A percentile compares a stretch with the other conserved stretches of the same genome.
phyloP scores from a whole-genome alignment of 495 filamentous ascomycete genomes.

The Hypomontagnella monticulosa region DNA sequence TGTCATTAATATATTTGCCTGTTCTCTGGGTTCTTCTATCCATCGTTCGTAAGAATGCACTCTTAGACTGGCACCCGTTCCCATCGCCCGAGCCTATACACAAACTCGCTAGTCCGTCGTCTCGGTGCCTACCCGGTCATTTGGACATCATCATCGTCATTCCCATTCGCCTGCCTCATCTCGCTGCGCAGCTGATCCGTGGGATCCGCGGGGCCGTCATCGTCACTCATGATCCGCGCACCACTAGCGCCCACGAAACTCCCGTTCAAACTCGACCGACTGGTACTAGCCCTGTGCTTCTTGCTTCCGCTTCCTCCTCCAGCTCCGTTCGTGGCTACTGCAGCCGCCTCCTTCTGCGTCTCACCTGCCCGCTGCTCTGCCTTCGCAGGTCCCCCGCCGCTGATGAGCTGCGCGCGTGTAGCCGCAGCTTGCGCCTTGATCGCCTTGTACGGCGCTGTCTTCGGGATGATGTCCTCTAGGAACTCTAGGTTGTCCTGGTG shows the following conservation, averaged over 20 bases:
- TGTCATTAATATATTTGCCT: background rate
- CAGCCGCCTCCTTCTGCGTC: constrained; percentile 1
- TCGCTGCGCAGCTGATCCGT: constrained; percentile 57
- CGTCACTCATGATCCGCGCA: constrained; percentile 40
- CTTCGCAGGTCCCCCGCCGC: constrained; percentile 34
- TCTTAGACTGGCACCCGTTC: too few species aligned
- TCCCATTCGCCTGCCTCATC: constrained; percentile 53
- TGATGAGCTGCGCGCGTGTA: constrained; percentile 51
- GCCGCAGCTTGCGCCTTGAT: constrained; percentile 68
- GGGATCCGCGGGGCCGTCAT: constrained; percentile 46
- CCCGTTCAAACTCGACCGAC: constrained; percentile 36
- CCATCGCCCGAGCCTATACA: too few species aligned
- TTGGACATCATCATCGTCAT: constrained; percentile 60
- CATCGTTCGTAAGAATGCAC: too few species aligned
- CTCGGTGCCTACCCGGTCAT: constrained; percentile 59
- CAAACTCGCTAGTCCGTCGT: background rate
- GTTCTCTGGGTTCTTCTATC: too few species aligned
- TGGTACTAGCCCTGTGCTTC: constrained; percentile 41
- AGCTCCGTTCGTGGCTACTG: constrained; percentile 8
- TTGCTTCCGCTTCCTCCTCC: constrained; percentile 19
- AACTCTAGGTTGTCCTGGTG: constrained; percentile 96
- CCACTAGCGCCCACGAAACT: constrained; percentile 45
- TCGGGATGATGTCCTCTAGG: constrained; percentile 88
- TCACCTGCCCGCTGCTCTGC: background rate
- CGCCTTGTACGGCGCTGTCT: constrained; percentile 80